Percentiles rank a stretch among this genome's conserved stretches.
phyloP scores from a whole-genome alignment of 306 rosid species.

The Mucuna pruriens region DNA sequence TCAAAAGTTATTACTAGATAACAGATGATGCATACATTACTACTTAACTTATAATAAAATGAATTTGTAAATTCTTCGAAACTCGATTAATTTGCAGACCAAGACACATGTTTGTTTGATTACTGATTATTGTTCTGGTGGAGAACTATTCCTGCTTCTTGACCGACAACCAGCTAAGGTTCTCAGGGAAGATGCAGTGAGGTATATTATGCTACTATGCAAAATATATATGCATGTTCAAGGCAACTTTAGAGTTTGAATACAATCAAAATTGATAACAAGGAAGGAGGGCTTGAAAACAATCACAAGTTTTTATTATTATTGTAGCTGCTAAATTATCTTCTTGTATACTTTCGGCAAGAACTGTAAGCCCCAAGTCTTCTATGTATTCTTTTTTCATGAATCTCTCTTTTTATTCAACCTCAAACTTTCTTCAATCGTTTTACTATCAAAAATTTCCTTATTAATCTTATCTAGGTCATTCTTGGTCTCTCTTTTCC shows the following conservation, averaged over 20 bases:
- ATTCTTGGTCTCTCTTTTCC: too few relatives aligned
- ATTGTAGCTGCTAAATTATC: neutral
- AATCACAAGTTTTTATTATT: neutral
- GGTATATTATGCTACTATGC: conserved; percentile 53
- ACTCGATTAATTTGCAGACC: conserved; percentile 41
- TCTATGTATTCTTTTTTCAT: neutral
- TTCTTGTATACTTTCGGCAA: too few relatives aligned
- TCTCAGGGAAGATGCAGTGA: conserved; percentile 84
- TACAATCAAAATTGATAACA: neutral
- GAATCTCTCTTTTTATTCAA: neutral
- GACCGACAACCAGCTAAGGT: conserved; percentile 89
- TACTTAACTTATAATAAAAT: neutral
- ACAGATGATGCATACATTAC: neutral
- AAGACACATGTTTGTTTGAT: conserved; percentile 74
- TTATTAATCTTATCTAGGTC: neutral
- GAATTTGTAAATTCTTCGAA: conserved; percentile 1
- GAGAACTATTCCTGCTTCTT: conserved; percentile 91
- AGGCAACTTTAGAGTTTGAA: neutral
- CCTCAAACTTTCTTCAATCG: neutral
- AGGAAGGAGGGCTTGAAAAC: neutral
- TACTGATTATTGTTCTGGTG: conserved; percentile 94
- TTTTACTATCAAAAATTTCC: neutral
- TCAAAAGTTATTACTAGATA: neutral
- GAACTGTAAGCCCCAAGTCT: neutral
- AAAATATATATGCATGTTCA: neutral